These are phyloP conservation scores for Dianthus caryophyllus DNA, from an alignment of 148 eudicot species.

Conservation along the genomic window DNA sequence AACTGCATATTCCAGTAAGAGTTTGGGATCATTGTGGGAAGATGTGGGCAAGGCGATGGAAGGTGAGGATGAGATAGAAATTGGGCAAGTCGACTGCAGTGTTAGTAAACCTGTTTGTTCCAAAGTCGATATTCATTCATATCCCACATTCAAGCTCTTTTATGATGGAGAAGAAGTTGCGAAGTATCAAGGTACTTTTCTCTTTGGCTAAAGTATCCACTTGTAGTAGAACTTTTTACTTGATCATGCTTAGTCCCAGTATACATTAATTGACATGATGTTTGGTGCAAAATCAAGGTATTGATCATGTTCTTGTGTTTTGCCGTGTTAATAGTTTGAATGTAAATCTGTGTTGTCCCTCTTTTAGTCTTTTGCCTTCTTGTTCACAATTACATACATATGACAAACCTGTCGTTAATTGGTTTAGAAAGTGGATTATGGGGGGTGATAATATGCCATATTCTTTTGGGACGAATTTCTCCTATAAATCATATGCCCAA, in stretches of 20 bases:
- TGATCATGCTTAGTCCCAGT: background rate
- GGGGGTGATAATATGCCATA: background rate
- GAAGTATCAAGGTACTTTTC: slow-evolving; percentile 62
- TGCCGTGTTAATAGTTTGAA: no score
- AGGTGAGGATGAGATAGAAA: slow-evolving; percentile 91
- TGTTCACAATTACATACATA: no score
- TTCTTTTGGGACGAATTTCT: background rate
- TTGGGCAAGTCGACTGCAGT: slow-evolving; percentile 88
- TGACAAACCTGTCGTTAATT: no score
- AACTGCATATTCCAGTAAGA: slow-evolving; percentile 51
- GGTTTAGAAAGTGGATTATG: background rate
- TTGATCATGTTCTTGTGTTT: no score
- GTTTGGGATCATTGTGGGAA: slow-evolving; percentile 87
- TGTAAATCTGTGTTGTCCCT: no score
- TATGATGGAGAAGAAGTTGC: slow-evolving; percentile 91
- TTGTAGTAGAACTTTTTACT: background rate
- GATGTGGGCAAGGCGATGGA: slow-evolving; percentile 89
- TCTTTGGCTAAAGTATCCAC: background rate
- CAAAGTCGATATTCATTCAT: slow-evolving; percentile 86
- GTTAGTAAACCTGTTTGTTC: slow-evolving; percentile 67
- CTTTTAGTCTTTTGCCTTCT: no score
- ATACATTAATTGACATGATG: background rate
- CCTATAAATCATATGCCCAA: background rate
- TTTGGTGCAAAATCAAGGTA: background rate
- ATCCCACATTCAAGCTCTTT: slow-evolving; percentile 95